Conservation (phyloP, 2,329 filamentous ascomycete species). For the Colletotrichum lini region DNA sequence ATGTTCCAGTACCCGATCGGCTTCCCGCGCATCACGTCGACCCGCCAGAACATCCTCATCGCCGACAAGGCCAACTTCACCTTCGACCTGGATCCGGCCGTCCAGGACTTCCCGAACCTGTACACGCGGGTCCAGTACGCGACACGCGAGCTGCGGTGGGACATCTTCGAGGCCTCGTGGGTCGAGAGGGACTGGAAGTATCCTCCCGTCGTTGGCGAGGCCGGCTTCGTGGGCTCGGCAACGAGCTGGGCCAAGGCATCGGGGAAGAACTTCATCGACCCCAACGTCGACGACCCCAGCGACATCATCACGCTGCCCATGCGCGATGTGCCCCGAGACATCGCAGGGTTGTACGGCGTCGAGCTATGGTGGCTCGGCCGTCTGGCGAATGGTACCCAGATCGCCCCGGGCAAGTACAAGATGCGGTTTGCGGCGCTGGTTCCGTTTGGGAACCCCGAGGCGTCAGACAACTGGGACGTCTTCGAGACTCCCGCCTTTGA, state of each 20-base stretch:
- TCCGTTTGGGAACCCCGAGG: slow-evolving; percentile 34
- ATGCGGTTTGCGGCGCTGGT: slow-evolving; percentile 36
- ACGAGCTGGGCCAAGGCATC: slow-evolving; percentile 56
- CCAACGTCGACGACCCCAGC: slow-evolving; percentile 52
- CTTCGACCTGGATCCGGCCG: slow-evolving; percentile 45
- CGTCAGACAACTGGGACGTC: slow-evolving; percentile 38
- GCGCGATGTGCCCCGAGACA: slow-evolving; percentile 52
- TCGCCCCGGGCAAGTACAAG: slow-evolving; percentile 57
- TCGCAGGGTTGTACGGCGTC: slow-evolving; percentile 39
- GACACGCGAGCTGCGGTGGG: slow-evolving; percentile 48
- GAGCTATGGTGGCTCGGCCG: slow-evolving; percentile 60
- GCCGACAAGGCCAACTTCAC: slow-evolving; percentile 47
- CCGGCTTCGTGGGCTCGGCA: slow-evolving; percentile 60
- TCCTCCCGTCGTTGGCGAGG: slow-evolving; percentile 55
- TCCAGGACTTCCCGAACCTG: slow-evolving; percentile 48
- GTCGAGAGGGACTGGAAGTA: slow-evolving; percentile 58
- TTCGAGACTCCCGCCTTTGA: slow-evolving; percentile 47
- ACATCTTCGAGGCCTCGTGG: slow-evolving; percentile 57
- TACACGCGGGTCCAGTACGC: slow-evolving; percentile 45
- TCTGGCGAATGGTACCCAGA: slow-evolving; percentile 58
- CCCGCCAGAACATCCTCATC: slow-evolving; percentile 24
- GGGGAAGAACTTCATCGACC: slow-evolving; percentile 53
- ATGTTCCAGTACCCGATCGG: slow-evolving; percentile 39
- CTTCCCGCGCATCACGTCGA: slow-evolving; percentile 34
- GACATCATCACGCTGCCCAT: slow-evolving; percentile 57